phyloP scores from a whole-genome alignment of 345 rosid genomes.

The Linum tenue region DNA sequence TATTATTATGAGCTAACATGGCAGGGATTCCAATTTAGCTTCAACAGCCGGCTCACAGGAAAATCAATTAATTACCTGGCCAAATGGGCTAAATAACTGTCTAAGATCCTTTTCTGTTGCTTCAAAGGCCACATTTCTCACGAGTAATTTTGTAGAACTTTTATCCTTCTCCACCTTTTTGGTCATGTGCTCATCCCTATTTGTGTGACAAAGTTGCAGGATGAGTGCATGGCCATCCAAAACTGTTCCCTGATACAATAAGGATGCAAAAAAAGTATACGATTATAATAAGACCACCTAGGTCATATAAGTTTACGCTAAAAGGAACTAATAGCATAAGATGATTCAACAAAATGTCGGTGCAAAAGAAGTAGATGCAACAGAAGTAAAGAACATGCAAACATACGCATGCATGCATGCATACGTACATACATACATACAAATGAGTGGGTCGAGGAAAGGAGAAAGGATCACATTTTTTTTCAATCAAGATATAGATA shows the following conservation, averaged over 20 bases:
- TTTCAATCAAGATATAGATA: no score
- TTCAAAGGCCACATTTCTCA: constrained; percentile 88
- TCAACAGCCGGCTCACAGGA: no score
- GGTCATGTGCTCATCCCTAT: constrained; percentile 45
- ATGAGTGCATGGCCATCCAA: constrained; percentile 91
- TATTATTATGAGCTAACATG: not conserved
- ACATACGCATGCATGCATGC: no score
- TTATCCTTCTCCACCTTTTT: constrained; percentile 51
- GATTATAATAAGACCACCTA: not conserved
- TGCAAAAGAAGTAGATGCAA: no score
- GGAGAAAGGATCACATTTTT: no score
- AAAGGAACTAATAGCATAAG: no score
- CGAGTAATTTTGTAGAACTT: constrained; percentile 69
- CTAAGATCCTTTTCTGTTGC: constrained; percentile 85
- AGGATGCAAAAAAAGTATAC: not conserved
- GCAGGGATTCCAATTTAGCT: not conserved
- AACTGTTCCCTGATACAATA: constrained; percentile 53
- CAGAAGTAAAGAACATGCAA: not conserved
- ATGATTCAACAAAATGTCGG: no score
- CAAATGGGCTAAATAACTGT: constrained; percentile 87
- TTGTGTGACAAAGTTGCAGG: constrained; percentile 69
- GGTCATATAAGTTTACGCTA: no score
- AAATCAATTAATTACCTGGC: constrained; percentile 50
- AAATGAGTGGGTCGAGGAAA: no score
- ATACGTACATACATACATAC: no score